Evolutionary conservation across 2,329 filamentous ascomycete genomes (phyloP), one percentile per base, ranked within the genome.

Genomic region (Aspergillus sp.): DNA sequence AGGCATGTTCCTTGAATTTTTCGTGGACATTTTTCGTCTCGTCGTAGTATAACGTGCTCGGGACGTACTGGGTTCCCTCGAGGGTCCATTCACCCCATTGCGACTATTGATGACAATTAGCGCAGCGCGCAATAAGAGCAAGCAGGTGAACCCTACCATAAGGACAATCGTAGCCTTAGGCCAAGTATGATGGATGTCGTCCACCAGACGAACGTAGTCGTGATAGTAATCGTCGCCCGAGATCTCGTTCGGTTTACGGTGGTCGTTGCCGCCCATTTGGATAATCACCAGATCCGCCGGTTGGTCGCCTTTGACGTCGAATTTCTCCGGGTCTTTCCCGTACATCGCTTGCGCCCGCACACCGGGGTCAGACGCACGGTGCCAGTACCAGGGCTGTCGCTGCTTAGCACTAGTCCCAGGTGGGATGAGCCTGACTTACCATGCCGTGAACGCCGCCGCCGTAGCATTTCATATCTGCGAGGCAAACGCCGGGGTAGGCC

Each of bases 401-500:
- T 50, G 61, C 55, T 40, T 13, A 10, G 8, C 5, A 0, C 13
- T 17, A 50, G 20, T 24, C 30, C 6, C 4, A 36, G n/a, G n/a
- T 10, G 9, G 8, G 17, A n/a, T n/a, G 16, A 14, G 13, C 9
- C 13, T 13, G 33, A 33, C 50, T 10, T 59, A 68, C 64, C 60
- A 79, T 76, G 14, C 79, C 79, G 35, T 73, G 68, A 6, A 71
- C 70, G 40, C 77, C 77, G 3, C 79, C 81, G 3, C 79, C 80
- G 69, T 77, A 85, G 66, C 82, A 85, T 45, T 78, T 61, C 50
- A 80, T 73, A 57, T 85, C 81, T 14, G 75, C 71, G 2, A 82
- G 71, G 57, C 82, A 85, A 45, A 83, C 82, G 4, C 82, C 82
- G 0, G 82, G 81, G 52, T 82, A 83, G n/a, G 65, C 63, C 66